Evolutionary conservation across 345 rosid species (phyloP).

Genomic region (Pelargonium nanum): DNA sequence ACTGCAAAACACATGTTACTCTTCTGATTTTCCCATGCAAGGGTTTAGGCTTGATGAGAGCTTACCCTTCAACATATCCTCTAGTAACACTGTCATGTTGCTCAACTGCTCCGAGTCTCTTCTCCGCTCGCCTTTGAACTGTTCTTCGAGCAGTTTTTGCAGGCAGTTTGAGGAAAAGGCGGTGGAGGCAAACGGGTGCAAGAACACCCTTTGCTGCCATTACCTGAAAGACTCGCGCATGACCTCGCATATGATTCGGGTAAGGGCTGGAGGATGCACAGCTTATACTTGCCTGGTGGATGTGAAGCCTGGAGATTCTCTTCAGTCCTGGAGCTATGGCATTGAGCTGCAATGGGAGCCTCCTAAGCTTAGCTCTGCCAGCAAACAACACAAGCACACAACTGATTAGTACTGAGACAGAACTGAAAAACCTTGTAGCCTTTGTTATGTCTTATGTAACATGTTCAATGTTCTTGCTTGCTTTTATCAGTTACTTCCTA

Average conservation of each 20-base stretch:
- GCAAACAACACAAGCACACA: too few relatives aligned
- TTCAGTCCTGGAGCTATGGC: conserved; percentile 36
- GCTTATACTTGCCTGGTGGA: conserved; percentile 43
- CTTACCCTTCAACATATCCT: conserved; percentile 49
- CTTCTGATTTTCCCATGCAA: conserved; percentile 36
- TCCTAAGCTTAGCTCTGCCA: conserved; percentile 18
- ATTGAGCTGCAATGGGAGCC: conserved; percentile 54
- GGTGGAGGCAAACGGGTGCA: conserved; percentile 26
- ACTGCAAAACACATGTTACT: conserved; percentile 22
- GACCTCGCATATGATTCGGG: conserved; percentile 40
- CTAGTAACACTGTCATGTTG: conserved; percentile 45
- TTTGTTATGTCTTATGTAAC: too few relatives aligned
- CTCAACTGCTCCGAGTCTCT: conserved; percentile 39
- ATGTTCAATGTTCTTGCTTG: too few relatives aligned
- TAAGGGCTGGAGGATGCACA: conserved; percentile 45
- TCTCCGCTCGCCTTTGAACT: conserved; percentile 40
- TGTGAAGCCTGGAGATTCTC: conserved; percentile 17
- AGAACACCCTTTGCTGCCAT: conserved; percentile 48
- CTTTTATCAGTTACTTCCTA: too few relatives aligned
- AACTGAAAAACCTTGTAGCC: too few relatives aligned
- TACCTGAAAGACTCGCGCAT: conserved; percentile 49
- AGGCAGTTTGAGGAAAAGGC: conserved; percentile 29
- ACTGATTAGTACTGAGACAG: not conserved
- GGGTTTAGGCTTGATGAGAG: conserved; percentile 39
- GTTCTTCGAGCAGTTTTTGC: conserved; percentile 42